phyloP scores from a whole-genome alignment of 176 grass and related monocot species.

The Carex scoparia region DNA sequence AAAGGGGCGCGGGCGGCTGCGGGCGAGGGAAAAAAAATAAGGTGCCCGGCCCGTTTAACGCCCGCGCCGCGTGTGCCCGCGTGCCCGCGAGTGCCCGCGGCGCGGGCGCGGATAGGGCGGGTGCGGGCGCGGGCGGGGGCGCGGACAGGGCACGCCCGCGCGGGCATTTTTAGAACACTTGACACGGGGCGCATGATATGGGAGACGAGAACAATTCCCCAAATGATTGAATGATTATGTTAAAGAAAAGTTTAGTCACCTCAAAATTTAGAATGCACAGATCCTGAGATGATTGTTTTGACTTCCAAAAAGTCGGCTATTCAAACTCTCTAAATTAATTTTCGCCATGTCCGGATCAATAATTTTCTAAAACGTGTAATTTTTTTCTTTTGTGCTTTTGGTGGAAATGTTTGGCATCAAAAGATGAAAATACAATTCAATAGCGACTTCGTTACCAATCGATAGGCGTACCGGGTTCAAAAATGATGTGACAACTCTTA shows the following conservation, averaged over 20 bases:
- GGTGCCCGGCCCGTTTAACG: too few species aligned
- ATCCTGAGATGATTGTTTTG: neutral
- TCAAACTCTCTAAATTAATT: neutral
- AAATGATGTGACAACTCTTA: too few species aligned
- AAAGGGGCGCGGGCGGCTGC: too few species aligned
- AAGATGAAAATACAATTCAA: neutral
- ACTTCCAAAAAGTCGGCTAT: neutral
- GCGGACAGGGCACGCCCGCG: too few species aligned
- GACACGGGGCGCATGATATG: too few species aligned
- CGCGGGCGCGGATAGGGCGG: too few species aligned
- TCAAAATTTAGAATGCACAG: neutral
- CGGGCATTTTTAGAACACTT: too few species aligned
- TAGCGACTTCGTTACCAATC: neutral
- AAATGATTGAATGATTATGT: neutral
- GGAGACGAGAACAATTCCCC: neutral
- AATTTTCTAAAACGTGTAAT: neutral
- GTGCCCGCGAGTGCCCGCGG: too few species aligned
- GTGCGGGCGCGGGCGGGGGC: too few species aligned
- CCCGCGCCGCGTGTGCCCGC: too few species aligned
- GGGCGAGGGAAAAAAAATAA: too few species aligned
- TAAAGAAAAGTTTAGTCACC: slow-evolving; percentile 31
- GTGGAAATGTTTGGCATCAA: neutral
- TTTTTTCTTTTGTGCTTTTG: neutral
- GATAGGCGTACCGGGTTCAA: too few species aligned
- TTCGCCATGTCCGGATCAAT: neutral